Percentiles rank a stretch among this genome's conserved stretches.
These are phyloP conservation scores for Aspergillus ochraceoroseus DNA, from an alignment of 2,329 filamentous ascomycete genomes.

Conservation along the genomic window DNA sequence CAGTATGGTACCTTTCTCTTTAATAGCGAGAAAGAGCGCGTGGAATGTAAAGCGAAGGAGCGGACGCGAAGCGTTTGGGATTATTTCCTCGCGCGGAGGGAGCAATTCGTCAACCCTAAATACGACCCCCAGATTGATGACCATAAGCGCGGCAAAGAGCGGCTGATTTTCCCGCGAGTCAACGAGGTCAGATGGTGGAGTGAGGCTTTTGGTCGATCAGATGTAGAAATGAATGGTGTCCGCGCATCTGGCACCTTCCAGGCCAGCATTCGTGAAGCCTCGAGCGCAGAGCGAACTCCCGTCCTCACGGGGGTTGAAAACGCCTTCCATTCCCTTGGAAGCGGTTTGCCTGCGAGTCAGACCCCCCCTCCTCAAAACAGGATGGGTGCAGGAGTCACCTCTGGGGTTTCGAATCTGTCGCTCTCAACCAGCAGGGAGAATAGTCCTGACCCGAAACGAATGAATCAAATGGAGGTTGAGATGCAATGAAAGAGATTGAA, in stretches of 20 bases:
- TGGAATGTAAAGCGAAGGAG: conserved; percentile 63
- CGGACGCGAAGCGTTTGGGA: conserved; percentile 88
- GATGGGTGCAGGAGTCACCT: conserved; percentile 43
- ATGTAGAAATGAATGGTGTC: conserved; percentile 85
- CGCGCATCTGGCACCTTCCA: conserved; percentile 50
- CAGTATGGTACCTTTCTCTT: conserved; percentile 96
- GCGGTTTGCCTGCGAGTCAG: conserved; percentile 31
- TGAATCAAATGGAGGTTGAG: conserved; percentile 46
- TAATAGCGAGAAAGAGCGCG: conserved; percentile 86
- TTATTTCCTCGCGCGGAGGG: conserved; percentile 77
- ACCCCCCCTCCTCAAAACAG: conserved; percentile 30
- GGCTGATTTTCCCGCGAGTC: conserved; percentile 73
- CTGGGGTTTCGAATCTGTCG: conserved; percentile 45
- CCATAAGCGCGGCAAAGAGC: conserved; percentile 69
- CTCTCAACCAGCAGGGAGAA: conserved; percentile 35
- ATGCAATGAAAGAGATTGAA: conserved; percentile 40
- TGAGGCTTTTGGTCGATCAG: conserved; percentile 76
- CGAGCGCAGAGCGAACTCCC: conserved; percentile 41
- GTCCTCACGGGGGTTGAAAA: conserved; percentile 59
- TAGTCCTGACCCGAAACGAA: conserved; percentile 24
- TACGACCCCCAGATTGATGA: conserved; percentile 76
- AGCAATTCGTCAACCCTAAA: conserved; percentile 75
- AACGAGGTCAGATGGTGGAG: conserved; percentile 90
- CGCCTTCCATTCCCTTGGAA: conserved; percentile 52
- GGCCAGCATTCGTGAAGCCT: conserved; percentile 28